phyloP scores from a whole-genome alignment of 108 stramenopile species.

The Cyclotella kingstonii region DNA sequence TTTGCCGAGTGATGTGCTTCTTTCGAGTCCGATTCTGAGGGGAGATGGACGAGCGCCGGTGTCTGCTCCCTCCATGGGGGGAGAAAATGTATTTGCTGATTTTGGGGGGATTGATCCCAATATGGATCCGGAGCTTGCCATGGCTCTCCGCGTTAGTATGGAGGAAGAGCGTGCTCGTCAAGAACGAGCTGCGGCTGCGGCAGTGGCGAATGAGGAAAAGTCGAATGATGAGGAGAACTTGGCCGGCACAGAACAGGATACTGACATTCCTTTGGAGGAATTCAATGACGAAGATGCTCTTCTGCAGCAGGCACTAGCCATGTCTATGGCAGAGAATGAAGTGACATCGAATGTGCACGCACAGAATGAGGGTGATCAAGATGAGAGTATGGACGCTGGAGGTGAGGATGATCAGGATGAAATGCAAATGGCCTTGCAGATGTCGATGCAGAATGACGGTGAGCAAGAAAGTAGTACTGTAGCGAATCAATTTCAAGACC shows the following conservation, averaged over 20 bases:
- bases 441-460: slow-evolving; percentile 77
- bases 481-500: slow-evolving; percentile 69
- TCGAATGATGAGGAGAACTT: too few species aligned
- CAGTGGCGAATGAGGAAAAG: slow-evolving; percentile 46
- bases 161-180: slow-evolving; percentile 95
- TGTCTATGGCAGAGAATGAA: slow-evolving; percentile 93
- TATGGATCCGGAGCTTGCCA: slow-evolving; percentile 98
- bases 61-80: too few species aligned
- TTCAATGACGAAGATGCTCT: slow-evolving; percentile 84
- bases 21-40: slow-evolving; percentile 79
- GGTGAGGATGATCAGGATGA: slow-evolving; percentile 88
- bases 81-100: slow-evolving; percentile 76
- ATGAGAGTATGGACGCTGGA: slow-evolving; percentile 25
- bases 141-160: slow-evolving; percentile 96
- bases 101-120: slow-evolving; percentile 95
- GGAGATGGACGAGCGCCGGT: slow-evolving; percentile 78
- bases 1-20: slow-evolving; percentile 91
- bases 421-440: slow-evolving; percentile 86
- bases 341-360: slow-evolving; percentile 39
- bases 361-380: slow-evolving; percentile 20
- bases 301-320: slow-evolving; percentile 94
- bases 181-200: slow-evolving; percentile 47
- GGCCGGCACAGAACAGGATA: too few species aligned
- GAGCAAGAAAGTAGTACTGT: slow-evolving; percentile 25
- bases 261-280: slow-evolving; percentile 48